A percentile compares a stretch with the other conserved stretches of the same genome.
Evolutionary conservation across 768 basidiomycete genomes (phyloP).

Genomic region (Calocybe indica): DNA sequence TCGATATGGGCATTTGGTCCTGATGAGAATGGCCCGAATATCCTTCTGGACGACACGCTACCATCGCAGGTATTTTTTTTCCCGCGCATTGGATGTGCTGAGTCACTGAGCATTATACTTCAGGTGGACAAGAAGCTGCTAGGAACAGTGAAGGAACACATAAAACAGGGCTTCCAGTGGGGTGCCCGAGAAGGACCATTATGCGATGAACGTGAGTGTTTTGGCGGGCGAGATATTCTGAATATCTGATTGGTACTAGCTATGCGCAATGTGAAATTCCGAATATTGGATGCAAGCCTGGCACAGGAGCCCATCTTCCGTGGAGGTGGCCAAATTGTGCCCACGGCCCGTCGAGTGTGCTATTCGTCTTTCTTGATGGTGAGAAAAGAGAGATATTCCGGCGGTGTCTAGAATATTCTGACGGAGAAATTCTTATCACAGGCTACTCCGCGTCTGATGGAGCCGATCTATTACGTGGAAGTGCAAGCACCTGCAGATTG

Average conservation of each 20-base stretch:
- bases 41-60: constrained; percentile 91
- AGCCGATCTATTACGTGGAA: constrained; percentile 98
- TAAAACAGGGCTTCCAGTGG: constrained; percentile 99
- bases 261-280: constrained; percentile 98
- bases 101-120: constrained; percentile 1
- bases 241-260: constrained; percentile 40
- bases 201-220: constrained; percentile 92
- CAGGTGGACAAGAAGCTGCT: constrained; percentile 93
- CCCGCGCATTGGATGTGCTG: too few species aligned
- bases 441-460: constrained; percentile 94
- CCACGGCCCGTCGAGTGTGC: constrained; percentile 96
- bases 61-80: constrained; percentile 75
- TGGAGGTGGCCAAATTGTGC: constrained; percentile 97
- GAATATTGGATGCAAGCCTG: constrained; percentile 85
- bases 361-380: constrained; percentile 99
- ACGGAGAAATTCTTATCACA: constrained; percentile 21
- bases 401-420: constrained; percentile 4
- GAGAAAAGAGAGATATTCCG: constrained; percentile 21
- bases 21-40: constrained; percentile 91
- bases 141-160: constrained; percentile 84
- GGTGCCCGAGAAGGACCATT: constrained; percentile 95
- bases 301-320: constrained; percentile 97
- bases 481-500: constrained; percentile 99
- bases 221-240: background rate
- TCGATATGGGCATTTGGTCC: constrained; percentile 99